Conservation (phyloP, 1,139 yeast species). For the Geotrichum restrictum region DNA sequence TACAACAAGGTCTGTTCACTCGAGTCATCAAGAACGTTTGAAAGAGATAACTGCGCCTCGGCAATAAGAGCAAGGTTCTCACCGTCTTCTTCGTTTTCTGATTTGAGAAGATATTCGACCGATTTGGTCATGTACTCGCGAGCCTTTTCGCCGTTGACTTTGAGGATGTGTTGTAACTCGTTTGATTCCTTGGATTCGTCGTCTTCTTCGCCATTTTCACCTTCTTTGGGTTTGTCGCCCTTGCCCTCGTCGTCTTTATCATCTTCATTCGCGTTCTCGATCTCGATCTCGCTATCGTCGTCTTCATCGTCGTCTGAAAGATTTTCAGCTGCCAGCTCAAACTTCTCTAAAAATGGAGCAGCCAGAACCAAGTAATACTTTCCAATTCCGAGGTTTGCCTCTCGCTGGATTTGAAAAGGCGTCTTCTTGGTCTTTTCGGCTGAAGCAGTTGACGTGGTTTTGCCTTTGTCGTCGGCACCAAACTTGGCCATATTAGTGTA, state of each 20-base stretch:
- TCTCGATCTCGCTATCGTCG: too few species aligned
- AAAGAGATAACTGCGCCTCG: conserved; percentile 76
- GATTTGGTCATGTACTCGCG: conserved; percentile 53
- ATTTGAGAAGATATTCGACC: conserved; percentile 47
- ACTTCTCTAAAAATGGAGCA: conserved; percentile 31
- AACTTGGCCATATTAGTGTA: conserved; percentile 26
- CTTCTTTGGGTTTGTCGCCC: neutral
- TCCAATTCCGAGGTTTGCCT: conserved; percentile 38
- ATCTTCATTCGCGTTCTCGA: conserved; percentile 45
- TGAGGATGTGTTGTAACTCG: conserved; percentile 28
- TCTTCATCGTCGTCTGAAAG: conserved; percentile 56
- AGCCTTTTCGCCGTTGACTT: conserved; percentile 50
- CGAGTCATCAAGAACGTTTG: conserved; percentile 60
- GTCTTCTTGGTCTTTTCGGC: conserved; percentile 19
- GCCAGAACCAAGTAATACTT: conserved; percentile 38
- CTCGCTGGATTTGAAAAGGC: conserved; percentile 19
- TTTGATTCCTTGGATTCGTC: conserved; percentile 23
- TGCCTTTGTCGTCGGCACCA: conserved; percentile 26
- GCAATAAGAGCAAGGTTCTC: conserved; percentile 77
- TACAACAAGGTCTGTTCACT: conserved; percentile 63
- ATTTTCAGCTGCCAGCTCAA: conserved; percentile 35
- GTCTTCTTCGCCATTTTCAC: conserved; percentile 21
- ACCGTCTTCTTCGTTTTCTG: conserved; percentile 71
- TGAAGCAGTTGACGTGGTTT: conserved; percentile 17
- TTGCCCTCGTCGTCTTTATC: conserved; percentile 21